Evolutionary conservation across 2,329 filamentous ascomycete species (phyloP).

Genomic region (Orbilia oligospora): DNA sequence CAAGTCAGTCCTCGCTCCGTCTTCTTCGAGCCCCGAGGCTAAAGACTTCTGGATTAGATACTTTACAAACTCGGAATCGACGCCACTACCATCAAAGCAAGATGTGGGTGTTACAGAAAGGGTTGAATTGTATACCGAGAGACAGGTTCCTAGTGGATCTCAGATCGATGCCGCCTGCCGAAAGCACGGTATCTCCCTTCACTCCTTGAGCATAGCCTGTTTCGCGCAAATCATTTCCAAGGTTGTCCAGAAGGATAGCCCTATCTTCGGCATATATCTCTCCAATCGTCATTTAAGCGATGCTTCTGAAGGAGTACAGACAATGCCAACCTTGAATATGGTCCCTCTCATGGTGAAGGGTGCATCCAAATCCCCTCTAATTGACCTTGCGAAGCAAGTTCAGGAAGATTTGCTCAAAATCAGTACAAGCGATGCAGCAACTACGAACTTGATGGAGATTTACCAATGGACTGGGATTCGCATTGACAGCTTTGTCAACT

Average conservation of each 20-base stretch:
- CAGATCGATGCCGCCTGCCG: constrained; percentile 68
- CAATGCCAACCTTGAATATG: constrained; percentile 81
- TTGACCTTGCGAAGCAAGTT: constrained; percentile 73
- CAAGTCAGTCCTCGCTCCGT: background rate
- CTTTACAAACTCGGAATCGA: constrained; percentile 52
- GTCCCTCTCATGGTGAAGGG: constrained; percentile 77
- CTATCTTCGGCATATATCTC: constrained; percentile 84
- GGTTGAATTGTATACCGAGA: constrained; percentile 69
- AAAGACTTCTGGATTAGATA: constrained; percentile 43
- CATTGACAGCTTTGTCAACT: constrained; percentile 85
- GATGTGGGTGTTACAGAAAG: constrained; percentile 58
- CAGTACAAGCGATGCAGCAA: constrained; percentile 70
- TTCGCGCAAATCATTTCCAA: constrained; percentile 71
- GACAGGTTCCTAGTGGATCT: constrained; percentile 68
- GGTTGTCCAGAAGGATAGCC: constrained; percentile 65
- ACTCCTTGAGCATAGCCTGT: constrained; percentile 81
- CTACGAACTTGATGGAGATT: constrained; percentile 79
- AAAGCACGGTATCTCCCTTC: constrained; percentile 75
- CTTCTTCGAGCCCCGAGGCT: constrained; percentile 35
- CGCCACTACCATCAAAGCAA: constrained; percentile 45
- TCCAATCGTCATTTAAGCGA: constrained; percentile 75
- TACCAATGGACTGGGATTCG: constrained; percentile 79
- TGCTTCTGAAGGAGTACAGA: constrained; percentile 66
- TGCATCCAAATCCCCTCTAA: constrained; percentile 66
- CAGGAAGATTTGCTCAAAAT: constrained; percentile 79